These are phyloP conservation scores for Barnettozyma hawaiiensis DNA, from an alignment of 1,139 yeast genomes.

Conservation along the genomic window DNA sequence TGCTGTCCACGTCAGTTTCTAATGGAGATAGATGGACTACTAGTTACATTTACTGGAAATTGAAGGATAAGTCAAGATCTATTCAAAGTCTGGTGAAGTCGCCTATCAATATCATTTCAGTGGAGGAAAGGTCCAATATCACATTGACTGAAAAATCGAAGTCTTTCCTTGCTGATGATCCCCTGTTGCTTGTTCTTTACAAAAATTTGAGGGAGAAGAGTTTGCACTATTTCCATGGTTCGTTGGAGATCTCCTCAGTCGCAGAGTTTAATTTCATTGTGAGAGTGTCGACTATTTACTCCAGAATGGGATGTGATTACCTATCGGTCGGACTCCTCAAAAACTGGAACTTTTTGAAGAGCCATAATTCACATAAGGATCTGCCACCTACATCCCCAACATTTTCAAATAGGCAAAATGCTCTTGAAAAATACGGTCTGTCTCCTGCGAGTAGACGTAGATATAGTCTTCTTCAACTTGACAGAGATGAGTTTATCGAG, in stretches of 20 bases:
- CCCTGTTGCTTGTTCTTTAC: constrained; percentile 67
- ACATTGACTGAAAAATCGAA: constrained; percentile 30
- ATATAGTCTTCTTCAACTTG: constrained; percentile 13
- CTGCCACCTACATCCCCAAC: constrained; percentile 10
- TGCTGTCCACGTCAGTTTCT: constrained; percentile 53
- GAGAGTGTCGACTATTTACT: constrained; percentile 61
- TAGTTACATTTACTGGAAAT: constrained; percentile 77
- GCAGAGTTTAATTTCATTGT: constrained; percentile 59
- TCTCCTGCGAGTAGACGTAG: constrained; percentile 24
- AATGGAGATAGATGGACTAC: constrained; percentile 78
- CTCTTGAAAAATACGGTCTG: constrained; percentile 23
- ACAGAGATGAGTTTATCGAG: constrained; percentile 3
- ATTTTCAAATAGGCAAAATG: constrained; percentile 6
- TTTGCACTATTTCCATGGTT: constrained; percentile 43
- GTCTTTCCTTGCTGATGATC: constrained; percentile 70
- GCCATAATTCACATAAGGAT: constrained; percentile 13
- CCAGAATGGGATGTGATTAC: constrained; percentile 89
- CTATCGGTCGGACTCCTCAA: constrained; percentile 56
- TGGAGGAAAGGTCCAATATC: constrained; percentile 22
- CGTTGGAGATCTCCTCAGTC: constrained; percentile 38
- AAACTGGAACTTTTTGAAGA: constrained; percentile 59
- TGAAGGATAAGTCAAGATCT: constrained; percentile 46
- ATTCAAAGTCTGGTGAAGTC: constrained; percentile 61
- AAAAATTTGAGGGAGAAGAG: constrained; percentile 50
- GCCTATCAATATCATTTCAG: constrained; percentile 37